Base-by-base conservation (phyloP, 108 stramenopile species). In the Aurantiochytrium sp. region DNA sequence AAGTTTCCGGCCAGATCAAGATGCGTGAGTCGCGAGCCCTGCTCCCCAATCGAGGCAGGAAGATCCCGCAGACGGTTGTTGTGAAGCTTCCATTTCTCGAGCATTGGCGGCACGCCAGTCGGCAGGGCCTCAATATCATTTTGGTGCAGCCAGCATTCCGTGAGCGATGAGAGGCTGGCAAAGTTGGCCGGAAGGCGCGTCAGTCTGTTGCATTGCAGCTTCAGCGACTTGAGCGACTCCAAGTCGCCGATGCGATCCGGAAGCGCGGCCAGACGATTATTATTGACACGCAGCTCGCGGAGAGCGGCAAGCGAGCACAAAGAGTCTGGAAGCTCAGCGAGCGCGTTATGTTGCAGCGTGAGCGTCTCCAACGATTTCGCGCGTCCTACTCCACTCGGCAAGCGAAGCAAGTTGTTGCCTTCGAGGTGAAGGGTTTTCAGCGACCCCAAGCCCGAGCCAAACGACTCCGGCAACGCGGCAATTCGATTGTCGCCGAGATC, bases 211-310 rank as follows among this genome's bases (percentile, higher is more conserved):
- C 76, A 53, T 35, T 83, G 76, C 51, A 83, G 25, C 16, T 83
- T 47, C 19, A 83, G 51, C 49, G 51, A 53, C 76, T 83, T 45
- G n/a, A 83, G 51, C 51, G 51, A 14, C 6, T 12, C n/a, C 45
- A 83, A 45, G 25, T 83, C 76, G n/a, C 76, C 76, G n/a, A 83
- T n/a, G 0, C 76, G 76, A 16, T 83, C 76, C n/a, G 76, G 76
- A 12, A 83, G 76, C 51, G 45, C 49, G 45, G 45, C 25, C n/a
- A 83, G n/a, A 6, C 76, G 76, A 23, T 83, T 83, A 45, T 83
- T 83, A 45, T 83, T 47, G 19, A 53, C 23, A 35, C 51, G 51
- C n/a, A 83, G 76, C 49, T 53, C 51, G n/a, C 51, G 76, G 49
- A 83, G 76, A 47, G 12, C 6, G 6, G 10, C 51, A 8, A 83